phyloP scores from a whole-genome alignment of 345 rosid species.

The Barbarea vulgaris region DNA sequence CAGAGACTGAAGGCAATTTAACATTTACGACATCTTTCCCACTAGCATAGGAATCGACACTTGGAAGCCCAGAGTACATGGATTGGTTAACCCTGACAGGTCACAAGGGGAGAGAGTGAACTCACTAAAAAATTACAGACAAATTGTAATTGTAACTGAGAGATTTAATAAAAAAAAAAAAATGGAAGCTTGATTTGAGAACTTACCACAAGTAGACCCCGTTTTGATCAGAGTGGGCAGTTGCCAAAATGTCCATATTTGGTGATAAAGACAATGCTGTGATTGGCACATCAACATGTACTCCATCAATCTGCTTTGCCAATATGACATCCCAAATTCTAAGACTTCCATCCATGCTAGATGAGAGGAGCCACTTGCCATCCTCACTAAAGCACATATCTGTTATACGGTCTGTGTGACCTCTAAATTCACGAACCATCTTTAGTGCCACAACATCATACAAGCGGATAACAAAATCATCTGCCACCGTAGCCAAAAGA shows the following conservation, averaged over 20 bases:
- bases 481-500: slow-evolving; percentile 88
- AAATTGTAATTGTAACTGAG: not conserved
- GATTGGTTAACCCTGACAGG: slow-evolving; percentile 73
- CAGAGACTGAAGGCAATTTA: slow-evolving; percentile 79
- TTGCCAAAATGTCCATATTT: slow-evolving; percentile 89
- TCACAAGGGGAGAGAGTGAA: slow-evolving; percentile 5
- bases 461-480: slow-evolving; percentile 76
- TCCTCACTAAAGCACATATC: slow-evolving; percentile 93
- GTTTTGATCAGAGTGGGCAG: slow-evolving; percentile 90
- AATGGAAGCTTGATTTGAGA: slow-evolving; percentile 16
- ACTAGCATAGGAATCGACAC: slow-evolving; percentile 69
- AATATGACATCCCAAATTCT: slow-evolving; percentile 91
- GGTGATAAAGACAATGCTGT: slow-evolving; percentile 96
- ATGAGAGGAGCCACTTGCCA: slow-evolving; percentile 95
- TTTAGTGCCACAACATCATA: slow-evolving; percentile 75
- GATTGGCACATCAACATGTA: slow-evolving; percentile 72
- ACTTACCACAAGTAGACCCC: slow-evolving; percentile 89
- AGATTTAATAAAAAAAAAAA: not conserved
- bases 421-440: slow-evolving; percentile 96
- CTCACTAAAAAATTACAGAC: not conserved
- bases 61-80: slow-evolving; percentile 75
- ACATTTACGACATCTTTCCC: slow-evolving; percentile 74
- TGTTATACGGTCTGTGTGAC: slow-evolving; percentile 85
- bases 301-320: slow-evolving; percentile 90
- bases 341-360: slow-evolving; percentile 96